phyloP scores from a whole-genome alignment of 1,139 yeast genomes.

The Tardiomyces blankii region DNA sequence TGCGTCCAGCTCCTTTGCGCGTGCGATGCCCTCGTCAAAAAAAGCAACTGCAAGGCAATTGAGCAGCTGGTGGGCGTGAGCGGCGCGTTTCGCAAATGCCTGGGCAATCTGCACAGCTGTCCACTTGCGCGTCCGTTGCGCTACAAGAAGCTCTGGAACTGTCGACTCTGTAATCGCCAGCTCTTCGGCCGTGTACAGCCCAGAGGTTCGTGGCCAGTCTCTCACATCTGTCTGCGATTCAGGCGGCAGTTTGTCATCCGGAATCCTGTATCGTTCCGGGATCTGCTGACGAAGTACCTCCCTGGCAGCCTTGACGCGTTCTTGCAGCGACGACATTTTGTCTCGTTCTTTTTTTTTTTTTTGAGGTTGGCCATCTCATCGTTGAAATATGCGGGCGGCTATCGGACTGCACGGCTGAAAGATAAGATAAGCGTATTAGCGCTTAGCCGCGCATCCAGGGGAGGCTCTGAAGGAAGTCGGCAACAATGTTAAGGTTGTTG shows the following conservation, averaged over 20 bases:
- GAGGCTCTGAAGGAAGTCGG: no score
- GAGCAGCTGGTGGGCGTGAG: constrained; percentile 42
- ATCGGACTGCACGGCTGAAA: no score
- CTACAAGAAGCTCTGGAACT: not conserved
- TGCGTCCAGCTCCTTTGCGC: constrained; percentile 36
- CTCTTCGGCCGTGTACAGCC: not conserved
- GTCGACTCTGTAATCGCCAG: not conserved
- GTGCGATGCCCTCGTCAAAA: constrained; percentile 17
- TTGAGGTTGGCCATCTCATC: no score
- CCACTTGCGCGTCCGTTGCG: not conserved
- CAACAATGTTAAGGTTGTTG: no score
- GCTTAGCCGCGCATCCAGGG: no score
- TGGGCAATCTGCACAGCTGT: constrained; percentile 31
- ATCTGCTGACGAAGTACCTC: not conserved
- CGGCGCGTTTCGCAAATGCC: constrained; percentile 45
- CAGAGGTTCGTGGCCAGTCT: not conserved
- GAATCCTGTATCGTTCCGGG: not conserved
- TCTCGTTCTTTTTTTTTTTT: no score
- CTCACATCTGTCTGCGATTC: not conserved
- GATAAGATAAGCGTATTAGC: no score
- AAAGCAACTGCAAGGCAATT: constrained; percentile 14
- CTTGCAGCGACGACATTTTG: not conserved
- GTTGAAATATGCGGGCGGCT: no score
- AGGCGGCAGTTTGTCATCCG: not conserved
- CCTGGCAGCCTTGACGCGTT: not conserved